Base-by-base conservation (phyloP, 2,329 filamentous ascomycete genomes). In the Scytalidium sp. region DNA sequence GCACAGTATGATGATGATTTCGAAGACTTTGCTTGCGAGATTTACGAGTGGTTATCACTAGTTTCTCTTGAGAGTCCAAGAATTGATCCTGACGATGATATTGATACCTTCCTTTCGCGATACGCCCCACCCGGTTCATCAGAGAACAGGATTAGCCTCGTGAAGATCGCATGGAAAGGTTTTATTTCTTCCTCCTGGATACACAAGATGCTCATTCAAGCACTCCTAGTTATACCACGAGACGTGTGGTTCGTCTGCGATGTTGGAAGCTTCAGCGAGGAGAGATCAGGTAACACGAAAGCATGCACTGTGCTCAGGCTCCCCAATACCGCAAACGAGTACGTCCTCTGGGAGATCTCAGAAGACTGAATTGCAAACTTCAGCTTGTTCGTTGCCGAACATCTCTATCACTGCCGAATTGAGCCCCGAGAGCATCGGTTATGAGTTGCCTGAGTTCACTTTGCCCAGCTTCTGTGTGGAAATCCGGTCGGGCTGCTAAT, bases 401-500 rank as follows among this genome's bases (percentile, higher is more conserved):
- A 53, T 80, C 86, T 55, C 85, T 79, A 50, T 84, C 81, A 46
- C 83, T 80, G 19, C 81, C 78, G 3, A 84, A 80, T 47, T 89
- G 78, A 1, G 84, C 88, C 20, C 78, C 71, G 17, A 99, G 74
- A 2, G 89, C 91, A 61, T 97, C 90, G 56, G 87, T 81, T 5
- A 99, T 84, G 52, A 99, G 72, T 57, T 82, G 79, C 52, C 91
- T 80, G 61, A 99, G 70, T 64, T 92, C 84, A 19, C 79, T 80
- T 69, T 99, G 94, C 3, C 88, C 89, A 52, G 87, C 83, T 47
- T 89, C 84, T 4, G 84, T 87, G 60, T 93, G 77, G 61, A 97
- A 96, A 63, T 97, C 91, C 20, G 87, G 84, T 39, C 90, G 79
- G 29, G 85, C 79, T 2, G 94, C 92, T 52, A 99, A 72, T 68